These are phyloP conservation scores for Nicotiana benthamiana DNA, from an alignment of 257 asterid genomes.

Conservation along the genomic window DNA sequence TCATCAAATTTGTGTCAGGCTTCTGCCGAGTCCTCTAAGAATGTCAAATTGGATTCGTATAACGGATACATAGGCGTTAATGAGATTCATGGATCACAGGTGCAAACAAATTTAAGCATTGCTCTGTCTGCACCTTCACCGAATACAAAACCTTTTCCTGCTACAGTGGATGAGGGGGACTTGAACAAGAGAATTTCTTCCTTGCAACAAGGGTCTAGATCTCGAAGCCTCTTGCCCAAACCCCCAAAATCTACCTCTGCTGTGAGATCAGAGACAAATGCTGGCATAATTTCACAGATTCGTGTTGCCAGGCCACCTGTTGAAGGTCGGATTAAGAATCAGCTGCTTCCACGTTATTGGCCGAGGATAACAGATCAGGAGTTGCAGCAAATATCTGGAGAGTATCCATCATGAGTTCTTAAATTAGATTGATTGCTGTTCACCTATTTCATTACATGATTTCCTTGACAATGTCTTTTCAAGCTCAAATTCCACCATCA, in stretches of 20 bases:
- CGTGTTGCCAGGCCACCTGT: slow-evolving; percentile 94
- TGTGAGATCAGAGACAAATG: slow-evolving; percentile 45
- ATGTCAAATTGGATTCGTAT: slow-evolving; percentile 18
- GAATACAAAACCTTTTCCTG: slow-evolving; percentile 28
- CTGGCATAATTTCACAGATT: slow-evolving; percentile 46
- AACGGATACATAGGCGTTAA: slow-evolving; percentile 24
- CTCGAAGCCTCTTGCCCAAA: slow-evolving; percentile 67
- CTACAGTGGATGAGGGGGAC: slow-evolving; percentile 46
- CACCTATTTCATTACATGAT: background rate
- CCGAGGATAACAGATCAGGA: slow-evolving; percentile 95
- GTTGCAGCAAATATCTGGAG: slow-evolving; percentile 91
- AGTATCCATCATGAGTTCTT: slow-evolving; percentile 61
- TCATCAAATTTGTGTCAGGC: slow-evolving; percentile 30
- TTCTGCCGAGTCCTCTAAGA: slow-evolving; percentile 29
- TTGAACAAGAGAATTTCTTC: slow-evolving; percentile 38
- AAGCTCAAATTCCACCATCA: slow-evolving; percentile 80
- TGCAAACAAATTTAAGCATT: slow-evolving; percentile 73
- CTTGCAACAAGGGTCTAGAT: slow-evolving; percentile 44
- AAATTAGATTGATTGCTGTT: background rate
- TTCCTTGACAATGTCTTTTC: slow-evolving; percentile 45
- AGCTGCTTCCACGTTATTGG: slow-evolving; percentile 98
- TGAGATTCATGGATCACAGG: slow-evolving; percentile 32
- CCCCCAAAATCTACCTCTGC: slow-evolving; percentile 46
- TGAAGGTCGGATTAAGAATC: slow-evolving; percentile 87
- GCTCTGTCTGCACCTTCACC: slow-evolving; percentile 46